Percentiles rank a stretch among this genome's conserved stretches.
These are phyloP conservation scores for Cladosporium sphaerospermum DNA, from an alignment of 2,329 filamentous ascomycete species.

Conservation along the genomic window DNA sequence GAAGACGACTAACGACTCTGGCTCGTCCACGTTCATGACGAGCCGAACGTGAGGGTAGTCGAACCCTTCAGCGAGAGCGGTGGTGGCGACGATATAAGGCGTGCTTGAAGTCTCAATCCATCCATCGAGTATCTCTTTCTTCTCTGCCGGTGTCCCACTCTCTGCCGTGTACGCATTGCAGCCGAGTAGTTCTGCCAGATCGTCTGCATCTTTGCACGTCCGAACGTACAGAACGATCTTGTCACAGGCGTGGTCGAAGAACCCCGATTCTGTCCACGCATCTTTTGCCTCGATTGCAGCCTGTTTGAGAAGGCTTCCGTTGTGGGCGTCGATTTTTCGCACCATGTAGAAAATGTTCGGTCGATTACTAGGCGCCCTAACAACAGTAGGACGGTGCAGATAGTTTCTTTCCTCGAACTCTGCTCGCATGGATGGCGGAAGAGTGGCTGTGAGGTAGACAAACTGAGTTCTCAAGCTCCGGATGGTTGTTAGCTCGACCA, in stretches of 20 bases:
- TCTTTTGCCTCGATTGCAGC: background rate
- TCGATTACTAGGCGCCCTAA: constrained; percentile 1
- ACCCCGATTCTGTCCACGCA: background rate
- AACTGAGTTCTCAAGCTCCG: background rate
- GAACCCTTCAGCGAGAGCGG: constrained; percentile 8
- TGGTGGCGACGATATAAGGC: constrained; percentile 11
- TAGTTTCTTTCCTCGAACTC: too few relatives aligned
- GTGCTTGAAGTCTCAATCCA: background rate
- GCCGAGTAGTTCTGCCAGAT: constrained; percentile 3
- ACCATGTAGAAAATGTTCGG: constrained; percentile 8
- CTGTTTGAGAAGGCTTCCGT: constrained; percentile 3
- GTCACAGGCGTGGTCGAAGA: constrained; percentile 8
- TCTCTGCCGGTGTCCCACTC: constrained; percentile 7
- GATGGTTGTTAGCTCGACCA: background rate
- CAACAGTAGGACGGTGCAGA: too few relatives aligned
- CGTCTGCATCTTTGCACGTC: background rate
- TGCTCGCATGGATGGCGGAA: too few relatives aligned
- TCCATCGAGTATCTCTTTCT: constrained; percentile 7
- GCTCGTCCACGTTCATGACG: constrained; percentile 11
- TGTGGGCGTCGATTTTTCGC: background rate
- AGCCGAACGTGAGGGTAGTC: constrained; percentile 11
- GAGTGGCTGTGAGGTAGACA: background rate
- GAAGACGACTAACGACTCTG: constrained; percentile 10
- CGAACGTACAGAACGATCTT: constrained; percentile 9
- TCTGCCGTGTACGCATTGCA: constrained; percentile 2